Percentiles rank a stretch among this genome's conserved stretches.
phyloP scores from a whole-genome alignment of 257 asterid genomes.

The Solanum bulbocastanum region DNA sequence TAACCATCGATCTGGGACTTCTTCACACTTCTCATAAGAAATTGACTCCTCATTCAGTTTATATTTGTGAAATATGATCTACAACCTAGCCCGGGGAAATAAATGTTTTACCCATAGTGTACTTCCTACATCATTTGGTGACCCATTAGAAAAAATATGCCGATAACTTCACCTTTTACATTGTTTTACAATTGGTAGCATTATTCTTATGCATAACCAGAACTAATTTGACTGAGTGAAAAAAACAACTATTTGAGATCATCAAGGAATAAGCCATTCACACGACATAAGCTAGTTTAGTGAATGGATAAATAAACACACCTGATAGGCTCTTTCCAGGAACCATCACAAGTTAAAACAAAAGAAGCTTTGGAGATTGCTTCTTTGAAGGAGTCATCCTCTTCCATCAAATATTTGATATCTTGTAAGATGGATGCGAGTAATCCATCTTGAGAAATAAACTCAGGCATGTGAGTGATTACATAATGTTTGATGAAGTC shows the following conservation, averaged over 20 bases:
- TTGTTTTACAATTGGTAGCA: background rate
- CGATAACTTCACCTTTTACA: background rate
- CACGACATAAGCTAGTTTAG: background rate
- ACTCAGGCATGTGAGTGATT: slow-evolving; percentile 53
- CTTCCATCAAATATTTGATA: slow-evolving; percentile 48
- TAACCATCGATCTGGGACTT: background rate
- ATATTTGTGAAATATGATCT: background rate
- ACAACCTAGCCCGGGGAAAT: background rate
- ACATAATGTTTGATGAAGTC: slow-evolving; percentile 69
- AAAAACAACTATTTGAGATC: background rate
- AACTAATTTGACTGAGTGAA: background rate
- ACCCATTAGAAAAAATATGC: background rate
- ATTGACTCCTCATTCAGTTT: background rate
- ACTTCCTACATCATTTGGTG: background rate
- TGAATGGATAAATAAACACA: slow-evolving; percentile 13
- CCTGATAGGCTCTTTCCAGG: slow-evolving; percentile 91
- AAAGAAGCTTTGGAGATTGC: slow-evolving; percentile 54
- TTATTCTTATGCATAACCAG: background rate
- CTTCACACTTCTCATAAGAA: background rate
- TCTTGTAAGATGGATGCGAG: slow-evolving; percentile 48
- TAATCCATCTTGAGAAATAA: slow-evolving; percentile 42
- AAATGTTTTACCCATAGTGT: background rate
- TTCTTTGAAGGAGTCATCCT: slow-evolving; percentile 52
- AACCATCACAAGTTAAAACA: slow-evolving; percentile 64
- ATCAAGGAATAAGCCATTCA: background rate